Percentiles rank a stretch among this genome's conserved stretches.
Conservation (phyloP, 768 basidiomycete species). For the Trametes coccinea region DNA sequence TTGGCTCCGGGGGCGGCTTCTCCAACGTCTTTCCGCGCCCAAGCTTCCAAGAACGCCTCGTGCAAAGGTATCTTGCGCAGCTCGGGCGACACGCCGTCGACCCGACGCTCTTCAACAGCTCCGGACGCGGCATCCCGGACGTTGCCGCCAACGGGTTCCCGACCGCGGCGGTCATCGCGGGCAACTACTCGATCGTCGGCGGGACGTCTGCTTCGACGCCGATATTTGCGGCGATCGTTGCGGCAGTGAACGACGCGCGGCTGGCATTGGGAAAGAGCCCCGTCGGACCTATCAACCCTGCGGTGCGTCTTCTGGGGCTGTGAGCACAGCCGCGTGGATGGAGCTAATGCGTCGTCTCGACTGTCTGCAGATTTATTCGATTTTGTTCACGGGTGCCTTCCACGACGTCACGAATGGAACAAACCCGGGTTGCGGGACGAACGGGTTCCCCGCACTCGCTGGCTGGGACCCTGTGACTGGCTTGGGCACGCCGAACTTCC, state of each 20-base stretch:
- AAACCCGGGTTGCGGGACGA: slow-evolving; percentile 40
- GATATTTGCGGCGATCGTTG: slow-evolving; percentile 58
- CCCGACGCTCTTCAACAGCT: slow-evolving; percentile 18
- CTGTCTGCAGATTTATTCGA: slow-evolving; percentile 22
- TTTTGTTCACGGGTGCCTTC: slow-evolving; percentile 25
- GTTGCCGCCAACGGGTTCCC: slow-evolving; percentile 35
- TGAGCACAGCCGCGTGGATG: not conserved
- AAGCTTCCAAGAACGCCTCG: slow-evolving; percentile 35
- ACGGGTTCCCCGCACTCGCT: slow-evolving; percentile 32
- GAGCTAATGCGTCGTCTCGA: not conserved
- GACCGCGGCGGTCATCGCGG: slow-evolving; percentile 2
- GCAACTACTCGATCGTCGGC: slow-evolving; percentile 4
- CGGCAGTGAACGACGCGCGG: slow-evolving; percentile 47
- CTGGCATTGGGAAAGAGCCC: slow-evolving; percentile 29
- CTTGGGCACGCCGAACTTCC: slow-evolving; percentile 36
- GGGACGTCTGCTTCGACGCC: slow-evolving; percentile 65
- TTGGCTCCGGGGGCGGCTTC: slow-evolving; percentile 40
- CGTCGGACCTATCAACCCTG: slow-evolving; percentile 37
- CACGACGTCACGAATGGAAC: slow-evolving; percentile 38
- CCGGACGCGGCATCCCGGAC: slow-evolving; percentile 35
- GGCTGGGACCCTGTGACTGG: slow-evolving; percentile 42
- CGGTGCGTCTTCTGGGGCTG: slow-evolving; percentile 6
- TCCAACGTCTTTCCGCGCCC: slow-evolving; percentile 42
- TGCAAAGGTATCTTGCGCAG: slow-evolving; percentile 30
- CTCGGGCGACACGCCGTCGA: slow-evolving; percentile 28